phyloP scores from a whole-genome alignment of 2,329 filamentous ascomycete species.

The Colletotrichum tabaci region DNA sequence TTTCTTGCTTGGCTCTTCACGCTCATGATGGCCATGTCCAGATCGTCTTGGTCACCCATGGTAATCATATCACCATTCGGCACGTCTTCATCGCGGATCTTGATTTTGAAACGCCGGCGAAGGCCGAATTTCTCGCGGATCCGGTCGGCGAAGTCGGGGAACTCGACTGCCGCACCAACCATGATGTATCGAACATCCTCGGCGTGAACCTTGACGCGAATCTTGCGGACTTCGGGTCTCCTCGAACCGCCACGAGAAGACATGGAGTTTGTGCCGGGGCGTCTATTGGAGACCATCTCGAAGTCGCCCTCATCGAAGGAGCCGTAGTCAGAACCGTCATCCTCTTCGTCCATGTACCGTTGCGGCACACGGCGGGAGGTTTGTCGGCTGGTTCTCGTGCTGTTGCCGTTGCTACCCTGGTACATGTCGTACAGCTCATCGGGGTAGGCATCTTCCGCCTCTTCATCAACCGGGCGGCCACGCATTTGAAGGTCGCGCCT shows the following conservation, averaged over 20 bases:
- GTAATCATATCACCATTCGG: conserved; percentile 93
- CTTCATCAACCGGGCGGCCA: conserved; percentile 52
- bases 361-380: conserved; percentile 57
- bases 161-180: conserved; percentile 80
- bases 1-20: conserved; percentile 79
- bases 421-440: conserved; percentile 81
- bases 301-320: conserved; percentile 84
- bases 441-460: conserved; percentile 75
- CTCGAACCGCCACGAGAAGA: conserved; percentile 69
- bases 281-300: conserved; percentile 78
- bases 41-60: conserved; percentile 95
- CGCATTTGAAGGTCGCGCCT: conserved; percentile 41
- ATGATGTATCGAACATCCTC: conserved; percentile 95
- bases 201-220: conserved; percentile 92
- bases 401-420: conserved; percentile 56
- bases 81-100: conserved; percentile 85
- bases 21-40: conserved; percentile 86
- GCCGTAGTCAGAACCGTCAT: conserved; percentile 79
- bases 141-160: conserved; percentile 81
- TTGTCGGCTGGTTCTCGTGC: conserved; percentile 59
- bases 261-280: conserved; percentile 61
- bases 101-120: conserved; percentile 85
- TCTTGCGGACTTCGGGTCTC: conserved; percentile 79
- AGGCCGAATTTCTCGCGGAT: conserved; percentile 91
- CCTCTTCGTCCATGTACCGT: conserved; percentile 84